These are phyloP conservation scores for Amaranthus cruentus DNA, from an alignment of 148 eudicot species.

Conservation along the genomic window DNA sequence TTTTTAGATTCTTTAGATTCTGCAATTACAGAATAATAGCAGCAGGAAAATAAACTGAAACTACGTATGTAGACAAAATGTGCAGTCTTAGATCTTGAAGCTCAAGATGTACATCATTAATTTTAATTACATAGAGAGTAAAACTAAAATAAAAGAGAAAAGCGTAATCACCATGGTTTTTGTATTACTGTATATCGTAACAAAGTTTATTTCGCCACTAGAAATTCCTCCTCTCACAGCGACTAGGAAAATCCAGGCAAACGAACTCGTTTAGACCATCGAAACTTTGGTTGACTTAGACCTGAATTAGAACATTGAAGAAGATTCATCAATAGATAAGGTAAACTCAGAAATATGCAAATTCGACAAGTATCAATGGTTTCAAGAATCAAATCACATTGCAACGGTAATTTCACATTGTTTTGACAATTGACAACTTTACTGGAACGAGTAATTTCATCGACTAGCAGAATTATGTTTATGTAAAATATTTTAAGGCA, in stretches of 20 bases:
- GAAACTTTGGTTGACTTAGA: constrained; percentile 23
- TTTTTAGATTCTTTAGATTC: neutral
- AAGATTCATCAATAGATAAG: neutral
- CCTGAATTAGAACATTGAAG: constrained; percentile 24
- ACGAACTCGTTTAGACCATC: constrained; percentile 1
- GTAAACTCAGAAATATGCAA: neutral
- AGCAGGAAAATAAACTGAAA: neutral
- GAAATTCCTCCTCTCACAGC: constrained; percentile 1
- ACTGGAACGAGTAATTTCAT: no score
- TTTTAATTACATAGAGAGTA: neutral
- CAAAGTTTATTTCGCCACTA: constrained; percentile 22
- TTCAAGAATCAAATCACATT: neutral
- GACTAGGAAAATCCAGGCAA: constrained; percentile 1
- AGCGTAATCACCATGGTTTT: neutral
- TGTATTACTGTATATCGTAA: constrained; percentile 7
- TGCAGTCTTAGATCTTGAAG: constrained; percentile 22
- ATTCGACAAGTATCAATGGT: neutral
- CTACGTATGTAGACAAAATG: neutral
- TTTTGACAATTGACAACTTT: neutral
- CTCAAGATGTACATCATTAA: constrained; percentile 19
- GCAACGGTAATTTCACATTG: neutral
- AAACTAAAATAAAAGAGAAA: neutral
- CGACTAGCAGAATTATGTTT: no score
- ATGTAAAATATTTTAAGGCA: no score
- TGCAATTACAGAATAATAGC: constrained; percentile 3